Base-by-base conservation (phyloP, 495 filamentous ascomycete genomes). In the Stereocaulon alpinum region DNA sequence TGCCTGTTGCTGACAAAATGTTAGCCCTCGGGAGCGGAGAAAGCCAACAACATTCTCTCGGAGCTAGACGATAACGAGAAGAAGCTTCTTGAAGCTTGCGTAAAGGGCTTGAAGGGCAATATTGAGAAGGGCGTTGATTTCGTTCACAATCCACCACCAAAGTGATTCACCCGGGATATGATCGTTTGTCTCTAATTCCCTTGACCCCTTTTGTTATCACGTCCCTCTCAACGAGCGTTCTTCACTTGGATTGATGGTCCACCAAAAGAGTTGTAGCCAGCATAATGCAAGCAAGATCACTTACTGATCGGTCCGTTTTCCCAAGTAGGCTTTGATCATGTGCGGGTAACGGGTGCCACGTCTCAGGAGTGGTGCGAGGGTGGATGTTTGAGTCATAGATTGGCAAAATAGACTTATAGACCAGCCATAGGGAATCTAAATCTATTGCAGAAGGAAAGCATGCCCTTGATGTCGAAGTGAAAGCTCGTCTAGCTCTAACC, bases 121-220 rank as follows among this genome's bases (percentile, higher is more conserved):
- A 95, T 98, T 68, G 74, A 81, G 66, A 96, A 96, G 82, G 93
- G 93, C 66, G 76, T 96, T 65, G 84, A 86, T 67, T 98, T 97
- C 70, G 82, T 80, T 69, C 81, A 91, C 81, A 91, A 85, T 78
- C 82, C 91, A 63, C 82, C 87, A 63, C 77, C 82, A 81, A 85
- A 84, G 82, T 86, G 78, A 82, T 78, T 69, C 63, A 64, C 65
- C 66, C 66, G 65, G 40, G 27, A 48, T 45, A 44, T 51, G 20
- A 27, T 61, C 41, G 53, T 56, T 52, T 47, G 45, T 60, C 57
- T 57, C 42, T 58, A 54, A 57, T 61, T 52, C 59, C 3, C 48
- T 22, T 59, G 58, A 48, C 55, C 24, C 43, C 52, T 55, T 40
- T 47, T 45, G n/a, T 55, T 40, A 9, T 29, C 42, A 24, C 22